Conservation (phyloP, 2,329 filamentous ascomycete species). For the Fusarium sp. region DNA sequence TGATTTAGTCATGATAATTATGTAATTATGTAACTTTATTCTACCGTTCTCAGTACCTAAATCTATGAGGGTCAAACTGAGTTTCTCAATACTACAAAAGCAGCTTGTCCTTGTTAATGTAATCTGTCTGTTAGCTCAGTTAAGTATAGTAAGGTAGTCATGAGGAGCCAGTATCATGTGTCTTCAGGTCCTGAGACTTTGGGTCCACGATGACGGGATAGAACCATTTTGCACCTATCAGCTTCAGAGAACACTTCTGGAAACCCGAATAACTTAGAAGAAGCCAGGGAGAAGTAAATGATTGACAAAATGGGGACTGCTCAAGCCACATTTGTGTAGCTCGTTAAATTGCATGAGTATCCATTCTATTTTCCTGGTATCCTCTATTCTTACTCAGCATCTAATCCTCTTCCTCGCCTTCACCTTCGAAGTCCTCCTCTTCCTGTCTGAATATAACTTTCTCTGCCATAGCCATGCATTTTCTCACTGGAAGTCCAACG, state of each 20-base stretch:
- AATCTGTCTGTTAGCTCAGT: neutral
- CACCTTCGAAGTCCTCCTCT: slow-evolving; percentile 65
- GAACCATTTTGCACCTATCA: neutral
- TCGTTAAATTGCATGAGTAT: neutral
- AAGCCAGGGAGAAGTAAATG: neutral
- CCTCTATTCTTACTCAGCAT: neutral
- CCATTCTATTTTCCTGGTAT: neutral
- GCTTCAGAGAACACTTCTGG: neutral
- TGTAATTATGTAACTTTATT: neutral
- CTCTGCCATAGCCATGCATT: slow-evolving; percentile 83
- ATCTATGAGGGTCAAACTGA: neutral
- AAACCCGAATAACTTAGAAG: neutral
- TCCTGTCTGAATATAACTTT: slow-evolving; percentile 82
- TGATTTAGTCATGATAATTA: neutral
- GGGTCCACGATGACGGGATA: neutral
- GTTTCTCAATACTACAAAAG: neutral
- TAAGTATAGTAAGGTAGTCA: neutral
- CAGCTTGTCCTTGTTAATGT: neutral
- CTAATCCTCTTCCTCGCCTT: slow-evolving; percentile 53
- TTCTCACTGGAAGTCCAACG: slow-evolving; percentile 84
- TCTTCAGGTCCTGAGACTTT: neutral
- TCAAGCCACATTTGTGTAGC: neutral
- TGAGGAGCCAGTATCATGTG: neutral
- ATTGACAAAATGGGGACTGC: neutral
- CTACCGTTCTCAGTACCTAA: neutral